Percentiles rank a stretch among this genome's conserved stretches.
These are phyloP conservation scores for Thinopyrum obtusiflorum DNA, from an alignment of 202 grass and related monocot genomes.

Conservation along the genomic window DNA sequence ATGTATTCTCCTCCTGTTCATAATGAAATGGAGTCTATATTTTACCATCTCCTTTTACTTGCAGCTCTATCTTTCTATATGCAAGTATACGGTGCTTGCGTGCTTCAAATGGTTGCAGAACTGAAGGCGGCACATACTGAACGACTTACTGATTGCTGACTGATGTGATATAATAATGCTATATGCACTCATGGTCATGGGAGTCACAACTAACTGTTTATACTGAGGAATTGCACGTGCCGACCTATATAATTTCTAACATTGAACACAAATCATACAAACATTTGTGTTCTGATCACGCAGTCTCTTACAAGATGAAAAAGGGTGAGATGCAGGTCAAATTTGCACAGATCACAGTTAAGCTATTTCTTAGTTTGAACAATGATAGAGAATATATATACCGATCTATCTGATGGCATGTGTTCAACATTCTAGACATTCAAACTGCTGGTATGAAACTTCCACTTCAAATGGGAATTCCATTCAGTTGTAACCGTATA, in stretches of 20 bases:
- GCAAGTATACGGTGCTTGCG: not conserved
- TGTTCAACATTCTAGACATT: not conserved
- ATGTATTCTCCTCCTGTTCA: constrained; percentile 26
- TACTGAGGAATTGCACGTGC: not conserved
- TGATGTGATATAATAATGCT: not conserved
- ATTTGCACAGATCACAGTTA: not conserved
- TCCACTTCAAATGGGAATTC: not conserved
- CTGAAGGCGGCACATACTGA: not conserved
- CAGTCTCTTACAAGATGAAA: not conserved
- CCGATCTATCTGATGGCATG: not conserved
- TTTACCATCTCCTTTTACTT: constrained; percentile 10
- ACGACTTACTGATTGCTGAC: not conserved
- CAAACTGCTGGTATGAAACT: not conserved
- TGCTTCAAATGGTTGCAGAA: not conserved
- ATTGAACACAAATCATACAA: not conserved
- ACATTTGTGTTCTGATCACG: not conserved
- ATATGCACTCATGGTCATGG: not conserved
- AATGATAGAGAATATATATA: not conserved
- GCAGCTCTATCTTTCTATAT: not conserved
- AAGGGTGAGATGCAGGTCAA: not conserved
- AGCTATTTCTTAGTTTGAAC: constrained; percentile 20
- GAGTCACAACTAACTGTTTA: not conserved
- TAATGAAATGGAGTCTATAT: not conserved
- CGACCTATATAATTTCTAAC: not conserved
- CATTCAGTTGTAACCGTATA: not conserved